A percentile compares a stretch with the other conserved stretches of the same genome.
Evolutionary conservation across 2,329 filamentous ascomycete genomes (phyloP).

Genomic region (Didymella exigua): DNA sequence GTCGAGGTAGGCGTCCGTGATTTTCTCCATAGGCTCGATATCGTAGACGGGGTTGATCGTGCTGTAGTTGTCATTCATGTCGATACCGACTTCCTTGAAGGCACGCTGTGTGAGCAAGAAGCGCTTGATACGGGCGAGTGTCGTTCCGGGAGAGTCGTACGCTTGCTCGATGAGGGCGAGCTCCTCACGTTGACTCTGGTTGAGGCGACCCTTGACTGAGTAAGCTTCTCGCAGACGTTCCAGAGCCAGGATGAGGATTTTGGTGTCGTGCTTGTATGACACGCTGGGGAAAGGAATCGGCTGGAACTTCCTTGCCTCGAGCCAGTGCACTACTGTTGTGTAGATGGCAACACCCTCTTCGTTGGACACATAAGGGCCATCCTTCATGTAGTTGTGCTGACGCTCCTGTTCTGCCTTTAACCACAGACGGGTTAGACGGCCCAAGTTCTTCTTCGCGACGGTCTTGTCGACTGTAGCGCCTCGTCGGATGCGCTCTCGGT

Average conservation of each 20-base stretch:
- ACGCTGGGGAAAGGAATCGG: conserved; percentile 98
- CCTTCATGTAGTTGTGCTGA: conserved; percentile 99
- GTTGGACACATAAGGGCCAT: conserved; percentile 96
- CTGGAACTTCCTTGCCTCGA: conserved; percentile 97
- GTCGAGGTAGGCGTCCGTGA: conserved; percentile 97
- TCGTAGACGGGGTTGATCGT: conserved; percentile 99
- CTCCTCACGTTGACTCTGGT: conserved; percentile 97
- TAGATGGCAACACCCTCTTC: conserved; percentile 99
- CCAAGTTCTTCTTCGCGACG: conserved; percentile 98
- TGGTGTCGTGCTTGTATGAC: conserved; percentile 99
- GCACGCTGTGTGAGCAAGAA: conserved; percentile 96
- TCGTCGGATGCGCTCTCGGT: conserved; percentile 92
- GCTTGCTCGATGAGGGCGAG: conserved; percentile 96
- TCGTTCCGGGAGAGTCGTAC: conserved; percentile 96
- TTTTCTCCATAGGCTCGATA: conserved; percentile 98
- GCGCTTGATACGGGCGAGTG: conserved; percentile 93
- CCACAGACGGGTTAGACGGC: conserved; percentile 92
- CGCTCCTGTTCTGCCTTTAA: conserved; percentile 97
- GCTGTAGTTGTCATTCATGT: conserved; percentile 99
- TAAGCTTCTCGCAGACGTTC: conserved; percentile 94
- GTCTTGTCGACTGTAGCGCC: conserved; percentile 99
- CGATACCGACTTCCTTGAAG: conserved; percentile 99
- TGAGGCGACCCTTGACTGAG: conserved; percentile 94
- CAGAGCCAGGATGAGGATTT: conserved; percentile 93
- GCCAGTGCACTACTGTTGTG: conserved; percentile 97